phyloP scores from a whole-genome alignment of 768 basidiomycete genomes.

The Leccinum longicurvipes region DNA sequence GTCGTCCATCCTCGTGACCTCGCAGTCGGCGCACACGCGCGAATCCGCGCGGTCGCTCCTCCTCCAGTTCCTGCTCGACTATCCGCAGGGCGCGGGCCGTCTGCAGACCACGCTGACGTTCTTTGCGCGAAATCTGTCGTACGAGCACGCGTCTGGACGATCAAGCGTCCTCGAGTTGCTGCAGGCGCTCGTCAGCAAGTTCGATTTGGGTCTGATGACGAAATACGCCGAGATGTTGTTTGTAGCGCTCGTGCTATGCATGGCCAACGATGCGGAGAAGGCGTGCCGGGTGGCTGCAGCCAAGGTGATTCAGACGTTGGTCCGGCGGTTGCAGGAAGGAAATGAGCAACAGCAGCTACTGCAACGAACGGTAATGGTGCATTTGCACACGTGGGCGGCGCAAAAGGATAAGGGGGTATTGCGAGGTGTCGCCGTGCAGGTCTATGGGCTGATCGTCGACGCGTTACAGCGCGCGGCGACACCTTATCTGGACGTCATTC shows the following conservation, averaged over 20 bases:
- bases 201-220: constrained; percentile 64
- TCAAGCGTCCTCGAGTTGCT: constrained; percentile 93
- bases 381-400: constrained; percentile 76
- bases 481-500: constrained; percentile 44
- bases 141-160: constrained; percentile 86
- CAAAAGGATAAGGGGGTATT: constrained; percentile 60
- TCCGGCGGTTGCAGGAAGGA: constrained; percentile 61
- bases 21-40: constrained; percentile 86
- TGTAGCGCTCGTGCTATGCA: constrained; percentile 84
- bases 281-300: constrained; percentile 89
- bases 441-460: constrained; percentile 81
- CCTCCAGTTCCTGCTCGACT: constrained; percentile 93
- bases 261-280: constrained; percentile 91
- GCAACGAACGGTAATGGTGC: constrained; percentile 55
- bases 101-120: constrained; percentile 87
- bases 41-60: constrained; percentile 86
- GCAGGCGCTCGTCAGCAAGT: constrained; percentile 80
- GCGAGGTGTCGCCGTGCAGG: constrained; percentile 70
- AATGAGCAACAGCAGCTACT: constrained; percentile 51
- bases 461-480: constrained; percentile 47
- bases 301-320: constrained; percentile 74
- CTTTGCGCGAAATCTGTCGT: constrained; percentile 88
- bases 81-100: constrained; percentile 92
- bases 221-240: constrained; percentile 90
- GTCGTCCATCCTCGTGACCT: constrained; percentile 89